These are phyloP conservation scores for Pythium coloratum DNA, from an alignment of 352 stramenopile genomes.

Conservation along the genomic window DNA sequence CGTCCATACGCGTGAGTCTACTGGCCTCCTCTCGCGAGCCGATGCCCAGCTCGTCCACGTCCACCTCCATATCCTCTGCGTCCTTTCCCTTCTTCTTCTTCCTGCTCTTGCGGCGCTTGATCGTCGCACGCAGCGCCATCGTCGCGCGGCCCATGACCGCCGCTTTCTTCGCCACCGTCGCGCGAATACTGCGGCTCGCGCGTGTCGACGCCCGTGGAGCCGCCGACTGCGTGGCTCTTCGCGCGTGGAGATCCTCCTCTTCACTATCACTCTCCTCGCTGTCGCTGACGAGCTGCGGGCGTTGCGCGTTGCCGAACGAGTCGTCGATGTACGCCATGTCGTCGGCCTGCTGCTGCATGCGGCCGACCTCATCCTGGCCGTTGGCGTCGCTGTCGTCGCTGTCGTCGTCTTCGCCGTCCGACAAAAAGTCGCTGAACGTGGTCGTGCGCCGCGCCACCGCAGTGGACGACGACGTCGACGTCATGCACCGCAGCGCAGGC, in stretches of 20 bases:
- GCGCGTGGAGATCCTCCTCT: not conserved
- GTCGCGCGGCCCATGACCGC: conserved; percentile 2
- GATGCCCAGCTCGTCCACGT: not conserved
- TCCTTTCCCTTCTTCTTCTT: conserved; percentile 3
- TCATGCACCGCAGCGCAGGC: conserved; percentile 21
- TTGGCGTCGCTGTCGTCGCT: conserved; percentile 36
- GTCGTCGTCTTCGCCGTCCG: conserved; percentile 26
- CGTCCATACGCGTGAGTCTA: not conserved
- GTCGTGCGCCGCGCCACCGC: conserved; percentile 21
- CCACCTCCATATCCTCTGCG: no score
- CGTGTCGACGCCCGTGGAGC: no score
- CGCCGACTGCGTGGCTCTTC: not conserved
- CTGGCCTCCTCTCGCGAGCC: not conserved
- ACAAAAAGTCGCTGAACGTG: conserved; percentile 45
- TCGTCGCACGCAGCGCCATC: conserved; percentile 17
- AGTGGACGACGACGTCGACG: conserved; percentile 14
- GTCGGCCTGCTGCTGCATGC: conserved; percentile 57
- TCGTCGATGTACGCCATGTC: conserved; percentile 44
- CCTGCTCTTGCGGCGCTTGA: conserved; percentile 13
- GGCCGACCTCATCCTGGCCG: conserved; percentile 24
- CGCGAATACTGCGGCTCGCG: not conserved
- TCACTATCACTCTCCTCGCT: not conserved
- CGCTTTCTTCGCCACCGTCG: not conserved
- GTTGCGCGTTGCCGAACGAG: conserved; percentile 22
- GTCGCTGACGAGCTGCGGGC: not conserved